Conservation (phyloP, 345 rosid genomes). For the Xanthoceras sorbifolium region DNA sequence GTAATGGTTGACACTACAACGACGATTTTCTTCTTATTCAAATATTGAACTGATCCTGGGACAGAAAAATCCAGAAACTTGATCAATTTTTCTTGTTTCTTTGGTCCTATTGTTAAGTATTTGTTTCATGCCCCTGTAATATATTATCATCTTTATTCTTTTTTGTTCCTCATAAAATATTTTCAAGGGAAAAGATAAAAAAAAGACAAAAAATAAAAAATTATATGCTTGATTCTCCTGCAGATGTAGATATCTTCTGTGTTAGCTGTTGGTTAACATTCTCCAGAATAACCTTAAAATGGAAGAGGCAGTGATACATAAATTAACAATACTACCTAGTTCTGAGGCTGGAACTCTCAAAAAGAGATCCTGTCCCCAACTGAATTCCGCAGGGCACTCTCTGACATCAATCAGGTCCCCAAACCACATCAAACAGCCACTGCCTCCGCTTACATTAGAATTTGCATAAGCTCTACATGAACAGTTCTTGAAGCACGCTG, state of each 20-base stretch:
- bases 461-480: conserved; percentile 36
- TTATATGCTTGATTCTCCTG: neutral
- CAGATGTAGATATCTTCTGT: too few species aligned
- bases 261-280: too few species aligned
- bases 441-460: conserved; percentile 27
- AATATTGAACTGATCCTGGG: neutral
- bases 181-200: too few species aligned
- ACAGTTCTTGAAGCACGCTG: conserved; percentile 30
- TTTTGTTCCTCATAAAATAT: too few species aligned
- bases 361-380: conserved; percentile 29
- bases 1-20: conserved; percentile 1
- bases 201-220: too few species aligned
- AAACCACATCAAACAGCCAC: conserved; percentile 42
- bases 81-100: neutral
- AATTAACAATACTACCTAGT: conserved; percentile 20
- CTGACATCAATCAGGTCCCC: conserved; percentile 33
- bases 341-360: conserved; percentile 27
- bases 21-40: neutral
- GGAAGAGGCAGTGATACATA: neutral
- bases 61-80: neutral
- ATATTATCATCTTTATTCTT: too few species aligned
- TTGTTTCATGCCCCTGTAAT: neutral
- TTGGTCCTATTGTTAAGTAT: neutral
- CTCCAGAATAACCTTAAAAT: neutral
- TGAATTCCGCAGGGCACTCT: neutral